Conservation (phyloP, 83 land plant species). For the Picea mariana region DNA sequence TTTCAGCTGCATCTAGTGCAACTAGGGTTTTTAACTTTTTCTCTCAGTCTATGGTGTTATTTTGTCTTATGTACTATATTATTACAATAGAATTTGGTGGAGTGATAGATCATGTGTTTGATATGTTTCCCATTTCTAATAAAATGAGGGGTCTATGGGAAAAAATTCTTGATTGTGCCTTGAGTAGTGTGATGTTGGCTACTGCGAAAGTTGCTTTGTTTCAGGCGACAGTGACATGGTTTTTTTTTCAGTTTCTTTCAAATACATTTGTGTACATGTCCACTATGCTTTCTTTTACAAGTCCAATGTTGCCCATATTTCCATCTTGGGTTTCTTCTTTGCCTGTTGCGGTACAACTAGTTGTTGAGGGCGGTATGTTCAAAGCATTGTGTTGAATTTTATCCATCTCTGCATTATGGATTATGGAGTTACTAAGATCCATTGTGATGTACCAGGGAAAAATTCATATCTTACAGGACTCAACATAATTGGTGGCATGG, state of each 20-base stretch:
- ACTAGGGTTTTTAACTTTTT: constrained; percentile 73
- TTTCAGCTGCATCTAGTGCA: constrained; percentile 74
- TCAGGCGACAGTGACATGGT: constrained; percentile 84
- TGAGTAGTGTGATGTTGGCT: constrained; percentile 85
- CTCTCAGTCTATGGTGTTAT: constrained; percentile 74
- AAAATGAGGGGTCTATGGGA: constrained; percentile 55
- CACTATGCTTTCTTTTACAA: constrained; percentile 71
- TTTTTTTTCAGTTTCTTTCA: constrained; percentile 69
- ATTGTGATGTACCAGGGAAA: constrained; percentile 75
- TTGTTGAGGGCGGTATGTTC: constrained; percentile 71
- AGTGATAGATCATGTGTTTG: constrained; percentile 75
- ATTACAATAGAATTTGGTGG: constrained; percentile 87
- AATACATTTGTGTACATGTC: constrained; percentile 85
- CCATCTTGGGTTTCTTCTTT: constrained; percentile 77
- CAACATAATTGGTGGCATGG: constrained; percentile 94
- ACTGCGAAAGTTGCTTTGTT: constrained; percentile 81
- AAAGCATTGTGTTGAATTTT: constrained; percentile 46
- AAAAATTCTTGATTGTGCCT: constrained; percentile 75
- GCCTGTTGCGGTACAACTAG: constrained; percentile 69
- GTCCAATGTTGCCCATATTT: constrained; percentile 74
- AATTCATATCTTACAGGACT: constrained; percentile 84
- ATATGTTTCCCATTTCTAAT: constrained; percentile 75
- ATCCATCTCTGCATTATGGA: constrained; percentile 73
- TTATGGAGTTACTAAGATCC: constrained; percentile 73
- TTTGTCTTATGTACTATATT: constrained; percentile 81